Evolutionary conservation across 768 basidiomycete species (phyloP).

Genomic region (Naganishia vaughanmartiniae): DNA sequence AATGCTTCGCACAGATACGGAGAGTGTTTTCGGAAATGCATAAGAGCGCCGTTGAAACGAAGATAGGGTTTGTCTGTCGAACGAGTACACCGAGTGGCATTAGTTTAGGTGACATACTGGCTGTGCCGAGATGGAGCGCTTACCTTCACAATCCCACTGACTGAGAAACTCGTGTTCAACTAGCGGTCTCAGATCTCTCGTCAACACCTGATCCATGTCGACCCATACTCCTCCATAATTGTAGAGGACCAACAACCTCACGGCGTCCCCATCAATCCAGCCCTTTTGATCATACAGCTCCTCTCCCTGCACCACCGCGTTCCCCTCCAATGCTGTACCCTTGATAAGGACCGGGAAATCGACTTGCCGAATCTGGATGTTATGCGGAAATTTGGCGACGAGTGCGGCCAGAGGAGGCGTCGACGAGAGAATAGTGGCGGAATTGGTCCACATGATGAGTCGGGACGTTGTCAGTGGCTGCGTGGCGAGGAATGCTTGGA

Average conservation of each 20-base stretch:
- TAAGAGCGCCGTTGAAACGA: constrained; percentile 86
- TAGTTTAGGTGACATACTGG: neutral
- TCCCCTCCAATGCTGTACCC: constrained; percentile 72
- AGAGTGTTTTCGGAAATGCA: constrained; percentile 86
- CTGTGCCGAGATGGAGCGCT: constrained; percentile 40
- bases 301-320: constrained; percentile 25
- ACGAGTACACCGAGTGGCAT: neutral
- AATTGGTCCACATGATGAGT: constrained; percentile 89
- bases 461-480: constrained; percentile 66
- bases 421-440: constrained; percentile 56
- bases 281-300: constrained; percentile 69
- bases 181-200: constrained; percentile 78
- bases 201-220: constrained; percentile 94
- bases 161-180: constrained; percentile 94
- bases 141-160: constrained; percentile 98
- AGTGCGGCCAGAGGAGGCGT: constrained; percentile 62
- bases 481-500: constrained; percentile 91
- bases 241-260: constrained; percentile 85
- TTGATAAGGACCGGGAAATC: constrained; percentile 66
- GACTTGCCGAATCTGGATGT: constrained; percentile 69
- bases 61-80: constrained; percentile 66
- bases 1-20: constrained; percentile 97
- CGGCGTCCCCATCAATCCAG: constrained; percentile 91
- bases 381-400: constrained; percentile 63
- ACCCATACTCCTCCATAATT: constrained; percentile 90